Conservation (phyloP, 768 basidiomycete genomes). For the Hydnomerulius pinastri region DNA sequence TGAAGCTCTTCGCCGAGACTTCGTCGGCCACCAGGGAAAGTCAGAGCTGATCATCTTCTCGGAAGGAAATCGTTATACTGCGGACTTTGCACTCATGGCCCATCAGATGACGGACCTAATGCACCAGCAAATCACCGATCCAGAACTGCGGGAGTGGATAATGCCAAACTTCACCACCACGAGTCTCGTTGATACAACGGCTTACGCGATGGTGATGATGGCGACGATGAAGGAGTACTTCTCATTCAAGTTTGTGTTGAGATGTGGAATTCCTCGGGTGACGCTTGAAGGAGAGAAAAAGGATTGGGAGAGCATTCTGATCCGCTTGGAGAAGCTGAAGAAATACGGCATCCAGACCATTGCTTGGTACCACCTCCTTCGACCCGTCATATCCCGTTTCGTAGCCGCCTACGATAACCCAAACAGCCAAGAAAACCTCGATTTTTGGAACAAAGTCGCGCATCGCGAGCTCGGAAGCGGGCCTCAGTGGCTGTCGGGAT, state of each 20-base stretch:
- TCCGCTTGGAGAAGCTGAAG: constrained; percentile 40
- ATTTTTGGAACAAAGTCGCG: constrained; percentile 41
- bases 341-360: constrained; percentile 38
- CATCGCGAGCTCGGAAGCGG: constrained; percentile 31
- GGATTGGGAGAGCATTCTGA: constrained; percentile 41
- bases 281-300: constrained; percentile 43
- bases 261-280: constrained; percentile 46
- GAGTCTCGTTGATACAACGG: constrained; percentile 37
- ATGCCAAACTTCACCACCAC: constrained; percentile 48
- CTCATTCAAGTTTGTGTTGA: constrained; percentile 28
- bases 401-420: constrained; percentile 38
- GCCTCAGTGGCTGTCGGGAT: constrained; percentile 36
- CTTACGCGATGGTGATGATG: constrained; percentile 44
- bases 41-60: constrained; percentile 28
- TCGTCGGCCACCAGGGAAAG: constrained; percentile 28
- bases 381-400: constrained; percentile 40
- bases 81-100: constrained; percentile 36
- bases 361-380: constrained; percentile 43
- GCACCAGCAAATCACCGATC: constrained; percentile 23
- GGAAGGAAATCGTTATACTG: constrained; percentile 16
- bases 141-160: constrained; percentile 40
- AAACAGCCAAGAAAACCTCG: constrained; percentile 28
- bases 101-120: constrained; percentile 22
- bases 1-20: constrained; percentile 33
- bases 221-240: constrained; percentile 45